Evolutionary conservation across 169 alveolate species (phyloP), one percentile per base, ranked within the genome.

Genomic region (Cryptosporidium felis): DNA sequence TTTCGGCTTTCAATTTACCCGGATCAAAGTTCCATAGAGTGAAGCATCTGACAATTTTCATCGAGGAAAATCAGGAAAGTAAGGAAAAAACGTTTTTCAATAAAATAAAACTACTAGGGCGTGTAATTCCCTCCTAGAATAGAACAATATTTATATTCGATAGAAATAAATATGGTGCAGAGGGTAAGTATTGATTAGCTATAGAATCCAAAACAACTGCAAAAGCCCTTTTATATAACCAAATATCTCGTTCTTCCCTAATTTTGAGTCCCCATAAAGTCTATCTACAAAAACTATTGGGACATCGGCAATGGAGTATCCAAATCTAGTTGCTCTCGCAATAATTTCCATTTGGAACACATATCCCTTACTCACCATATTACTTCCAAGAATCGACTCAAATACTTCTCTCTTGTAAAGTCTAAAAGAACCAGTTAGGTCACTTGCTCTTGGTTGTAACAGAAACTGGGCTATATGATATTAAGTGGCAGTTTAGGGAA

Each of bases 221-320:
- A 95, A 82, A 23, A 97, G 92, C 26, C 98, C 98, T 66, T 94
- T 91, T 34, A 97, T 90, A 67, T 96, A 97, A 36, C 94, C 94
- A 59, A 93, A 81, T 62, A 97, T 93, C 74, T 97, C 99, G 32
- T 91, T 92, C 56, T 96, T 92, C n/a, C 98, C 97, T 21, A 98
- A 90, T 89, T 98, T 98, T 18, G 98, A 94, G 66, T 91, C 92
- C 45, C 99, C 99, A 90, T 92, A 97, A 4, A 98, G 88, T 82
- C 99, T 92, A 85, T 98, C 99, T 26, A 96, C 97, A 91, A 98
- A 98, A 36, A 97, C 93, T 38, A 97, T 97, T 3, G 99, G 99
- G 18, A 96, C 97, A 89, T 98, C 99, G 44, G 94, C 98, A 66
- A 98, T 93, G 36, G 88, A 82, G 59, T 91, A 94, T 26, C 96